Conservation (phyloP, 2,329 filamentous ascomycete genomes). For the Aureobasidium sp. region DNA sequence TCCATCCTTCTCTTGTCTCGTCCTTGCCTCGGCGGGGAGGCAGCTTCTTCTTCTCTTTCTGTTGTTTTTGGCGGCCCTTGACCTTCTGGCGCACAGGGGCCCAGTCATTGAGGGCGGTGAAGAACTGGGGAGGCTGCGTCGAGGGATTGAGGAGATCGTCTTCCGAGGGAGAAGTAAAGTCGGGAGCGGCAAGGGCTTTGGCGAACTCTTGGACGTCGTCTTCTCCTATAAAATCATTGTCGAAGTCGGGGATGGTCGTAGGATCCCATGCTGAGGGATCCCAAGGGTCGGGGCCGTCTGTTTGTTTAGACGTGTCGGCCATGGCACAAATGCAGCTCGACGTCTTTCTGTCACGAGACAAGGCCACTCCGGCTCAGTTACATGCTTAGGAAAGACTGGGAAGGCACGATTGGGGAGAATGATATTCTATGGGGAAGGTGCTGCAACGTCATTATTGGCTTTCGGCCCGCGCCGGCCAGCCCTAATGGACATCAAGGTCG, state of each 20-base stretch:
- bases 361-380: background rate
- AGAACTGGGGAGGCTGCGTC: constrained; percentile 49
- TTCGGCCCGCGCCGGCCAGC: background rate
- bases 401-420: background rate
- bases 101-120: constrained; percentile 94
- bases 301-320: constrained; percentile 39
- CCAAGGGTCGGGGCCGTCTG: constrained; percentile 54
- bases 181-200: constrained; percentile 73
- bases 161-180: constrained; percentile 56
- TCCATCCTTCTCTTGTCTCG: constrained; percentile 88
- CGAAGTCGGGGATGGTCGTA: constrained; percentile 66
- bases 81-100: constrained; percentile 74
- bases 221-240: constrained; percentile 67
- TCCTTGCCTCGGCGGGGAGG: constrained; percentile 56
- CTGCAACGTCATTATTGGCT: background rate
- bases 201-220: constrained; percentile 73
- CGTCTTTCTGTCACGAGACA: background rate
- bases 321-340: constrained; percentile 23
- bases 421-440: background rate
- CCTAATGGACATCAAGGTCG: constrained; percentile 6
- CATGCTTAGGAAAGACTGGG: background rate
- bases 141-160: constrained; percentile 45
- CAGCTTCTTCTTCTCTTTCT: constrained; percentile 31
- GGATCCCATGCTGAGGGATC: constrained; percentile 60
- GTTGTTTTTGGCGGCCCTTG: constrained; percentile 35